phyloP scores from a whole-genome alignment of 352 stramenopile genomes.

The Globisporangium parvum region DNA sequence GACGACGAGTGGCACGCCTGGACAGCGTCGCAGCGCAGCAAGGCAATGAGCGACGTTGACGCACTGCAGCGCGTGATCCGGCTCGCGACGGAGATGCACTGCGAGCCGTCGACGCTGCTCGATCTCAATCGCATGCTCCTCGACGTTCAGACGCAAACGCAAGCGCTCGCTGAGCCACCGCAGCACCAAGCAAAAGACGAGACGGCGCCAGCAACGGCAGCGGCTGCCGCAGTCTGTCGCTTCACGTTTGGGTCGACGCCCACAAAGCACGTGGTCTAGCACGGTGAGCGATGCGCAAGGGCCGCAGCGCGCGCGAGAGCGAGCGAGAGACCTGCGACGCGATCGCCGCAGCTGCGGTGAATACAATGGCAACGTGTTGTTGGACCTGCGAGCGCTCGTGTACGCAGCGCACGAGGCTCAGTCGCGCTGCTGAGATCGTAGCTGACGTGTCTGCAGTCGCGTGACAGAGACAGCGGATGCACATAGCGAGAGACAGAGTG shows the following conservation, averaged over 20 bases:
- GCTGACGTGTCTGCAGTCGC: no score
- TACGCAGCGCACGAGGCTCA: no score
- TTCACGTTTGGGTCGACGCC: constrained; percentile 38
- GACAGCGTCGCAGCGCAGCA: constrained; percentile 31
- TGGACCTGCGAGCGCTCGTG: no score
- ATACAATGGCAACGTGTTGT: no score
- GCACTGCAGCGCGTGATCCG: constrained; percentile 60
- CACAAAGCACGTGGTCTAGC: constrained; percentile 22
- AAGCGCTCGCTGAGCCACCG: background rate
- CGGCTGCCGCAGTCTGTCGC: constrained; percentile 29
- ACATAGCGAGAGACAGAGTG: no score
- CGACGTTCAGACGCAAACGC: constrained; percentile 23
- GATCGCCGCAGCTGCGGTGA: no score
- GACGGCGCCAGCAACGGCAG: constrained; percentile 10
- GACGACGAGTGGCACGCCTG: constrained; percentile 45
- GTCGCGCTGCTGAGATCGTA: no score
- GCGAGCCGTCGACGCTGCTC: constrained; percentile 38
- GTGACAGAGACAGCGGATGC: no score
- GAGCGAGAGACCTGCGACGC: no score
- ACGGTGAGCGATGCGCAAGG: background rate
- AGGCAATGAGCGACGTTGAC: constrained; percentile 28
- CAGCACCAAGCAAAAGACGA: constrained; percentile 8
- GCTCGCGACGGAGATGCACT: constrained; percentile 60
- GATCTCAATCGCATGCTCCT: constrained; percentile 53
- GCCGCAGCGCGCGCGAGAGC: no score